Percentiles rank a stretch among this genome's conserved stretches.
phyloP scores from a whole-genome alignment of 139 green algal genomes.

The Chlamydomonas incerta region DNA sequence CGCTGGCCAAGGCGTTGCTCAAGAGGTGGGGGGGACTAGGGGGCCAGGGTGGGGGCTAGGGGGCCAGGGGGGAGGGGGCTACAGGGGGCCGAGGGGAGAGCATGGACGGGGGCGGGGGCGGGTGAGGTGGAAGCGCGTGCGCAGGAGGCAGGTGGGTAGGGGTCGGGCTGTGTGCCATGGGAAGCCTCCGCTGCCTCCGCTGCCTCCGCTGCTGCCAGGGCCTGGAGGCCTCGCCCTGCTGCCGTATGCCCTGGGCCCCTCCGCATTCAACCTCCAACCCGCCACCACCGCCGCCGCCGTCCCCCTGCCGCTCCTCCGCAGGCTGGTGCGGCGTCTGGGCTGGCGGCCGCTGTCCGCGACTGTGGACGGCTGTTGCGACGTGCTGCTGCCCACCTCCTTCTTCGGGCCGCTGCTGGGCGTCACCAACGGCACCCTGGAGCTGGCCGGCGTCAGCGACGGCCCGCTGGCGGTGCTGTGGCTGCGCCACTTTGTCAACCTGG shows the following conservation, averaged over 20 bases:
- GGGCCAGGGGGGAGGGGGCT: background rate
- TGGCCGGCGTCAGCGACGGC: background rate
- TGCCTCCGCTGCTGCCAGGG: too few species aligned
- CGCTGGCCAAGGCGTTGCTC: background rate
- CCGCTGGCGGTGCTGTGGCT: too few species aligned
- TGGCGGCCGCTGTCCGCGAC: background rate
- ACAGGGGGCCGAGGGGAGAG: too few species aligned
- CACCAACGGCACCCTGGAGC: background rate
- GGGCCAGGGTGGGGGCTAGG: background rate
- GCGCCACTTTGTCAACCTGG: too few species aligned
- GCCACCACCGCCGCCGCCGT: background rate
- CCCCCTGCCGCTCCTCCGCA: background rate
- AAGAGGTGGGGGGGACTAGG: background rate
- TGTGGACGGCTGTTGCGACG: background rate
- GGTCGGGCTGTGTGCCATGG: too few species aligned
- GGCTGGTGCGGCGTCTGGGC: background rate
- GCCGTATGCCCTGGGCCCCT: background rate
- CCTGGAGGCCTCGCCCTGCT: background rate
- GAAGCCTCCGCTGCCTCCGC: too few species aligned
- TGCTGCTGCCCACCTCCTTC: constrained; percentile 35
- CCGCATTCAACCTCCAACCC: background rate
- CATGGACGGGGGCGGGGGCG: too few species aligned
- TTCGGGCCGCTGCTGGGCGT: constrained; percentile 1
- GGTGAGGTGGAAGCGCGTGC: too few species aligned
- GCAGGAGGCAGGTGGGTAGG: too few species aligned